Evolutionary conservation across 495 filamentous ascomycete genomes (phyloP).

Genomic region (Viridothelium virens): DNA sequence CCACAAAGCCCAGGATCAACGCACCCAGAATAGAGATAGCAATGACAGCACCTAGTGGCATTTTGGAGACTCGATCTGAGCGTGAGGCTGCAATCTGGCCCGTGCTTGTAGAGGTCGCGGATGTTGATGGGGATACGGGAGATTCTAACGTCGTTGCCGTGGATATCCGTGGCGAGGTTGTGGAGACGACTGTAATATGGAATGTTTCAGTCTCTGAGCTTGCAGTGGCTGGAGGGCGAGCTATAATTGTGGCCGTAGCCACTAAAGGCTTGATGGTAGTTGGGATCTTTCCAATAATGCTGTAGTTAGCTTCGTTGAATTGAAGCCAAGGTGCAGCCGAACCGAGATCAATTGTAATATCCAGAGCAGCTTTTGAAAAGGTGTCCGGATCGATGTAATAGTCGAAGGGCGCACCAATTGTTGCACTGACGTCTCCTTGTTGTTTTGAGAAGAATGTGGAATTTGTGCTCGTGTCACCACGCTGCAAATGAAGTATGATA

Average conservation of each 20-base stretch:
- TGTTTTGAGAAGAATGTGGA: conserved; percentile 11
- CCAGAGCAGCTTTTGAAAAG: conserved; percentile 43
- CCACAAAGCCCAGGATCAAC: neutral
- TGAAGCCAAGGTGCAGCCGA: conserved; percentile 56
- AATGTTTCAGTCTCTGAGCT: neutral
- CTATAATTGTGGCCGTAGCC: neutral
- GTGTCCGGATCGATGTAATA: conserved; percentile 55
- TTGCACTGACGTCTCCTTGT: conserved; percentile 37
- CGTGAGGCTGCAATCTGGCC: conserved; percentile 3
- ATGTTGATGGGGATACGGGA: neutral
- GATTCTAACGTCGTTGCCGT: neutral
- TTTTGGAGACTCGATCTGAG: neutral
- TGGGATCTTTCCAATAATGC: conserved; percentile 4
- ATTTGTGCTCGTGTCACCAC: neutral
- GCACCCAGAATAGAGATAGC: neutral
- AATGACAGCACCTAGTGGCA: neutral
- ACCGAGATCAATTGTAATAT: conserved; percentile 48
- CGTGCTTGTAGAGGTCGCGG: neutral
- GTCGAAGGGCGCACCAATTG: conserved; percentile 46
- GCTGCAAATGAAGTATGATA: conserved; percentile 51
- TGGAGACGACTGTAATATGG: neutral
- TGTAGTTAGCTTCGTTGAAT: conserved; percentile 41
- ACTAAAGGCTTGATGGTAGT: neutral
- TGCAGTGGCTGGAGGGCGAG: neutral
- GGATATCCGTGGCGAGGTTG: neutral